phyloP scores from a whole-genome alignment of 2,329 filamentous ascomycete species.

The Lasiodiplodia citricola region DNA sequence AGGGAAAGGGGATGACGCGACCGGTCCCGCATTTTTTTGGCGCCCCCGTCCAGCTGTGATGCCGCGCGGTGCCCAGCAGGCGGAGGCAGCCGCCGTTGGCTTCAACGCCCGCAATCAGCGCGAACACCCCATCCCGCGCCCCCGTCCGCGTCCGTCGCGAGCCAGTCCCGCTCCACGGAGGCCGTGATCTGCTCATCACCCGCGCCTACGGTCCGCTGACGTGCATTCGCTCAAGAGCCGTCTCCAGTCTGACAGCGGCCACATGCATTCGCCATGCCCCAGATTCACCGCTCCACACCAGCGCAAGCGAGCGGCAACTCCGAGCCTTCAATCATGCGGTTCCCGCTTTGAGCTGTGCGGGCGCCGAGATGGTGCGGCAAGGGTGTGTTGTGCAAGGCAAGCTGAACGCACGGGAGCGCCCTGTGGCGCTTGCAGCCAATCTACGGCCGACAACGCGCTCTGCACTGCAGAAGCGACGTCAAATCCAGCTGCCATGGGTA shows the following conservation, averaged over 20 bases:
- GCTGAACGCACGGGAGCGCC: conserved; percentile 2
- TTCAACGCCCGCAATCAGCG: neutral
- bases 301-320: conserved; percentile 23
- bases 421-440: conserved; percentile 19
- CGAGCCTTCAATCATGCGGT: conserved; percentile 12
- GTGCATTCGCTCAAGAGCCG: conserved; percentile 1
- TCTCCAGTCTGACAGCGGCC: neutral
- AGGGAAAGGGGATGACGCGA: conserved; percentile 13
- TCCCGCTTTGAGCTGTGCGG: neutral
- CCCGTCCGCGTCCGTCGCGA: neutral
- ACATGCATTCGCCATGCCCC: neutral
- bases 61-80: conserved; percentile 1
- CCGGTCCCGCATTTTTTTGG: neutral
- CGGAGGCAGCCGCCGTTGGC: conserved; percentile 17
- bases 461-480: neutral
- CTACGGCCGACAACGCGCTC: neutral
- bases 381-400: conserved; percentile 1
- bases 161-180: neutral
- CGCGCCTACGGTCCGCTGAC: neutral
- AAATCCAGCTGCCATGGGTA: conserved; percentile 1
- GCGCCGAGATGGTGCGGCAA: neutral
- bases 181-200: neutral
- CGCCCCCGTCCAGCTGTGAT: neutral
- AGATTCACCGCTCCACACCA: conserved; percentile 3
- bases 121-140: conserved; percentile 10